Conservation (phyloP, 805 yeast species). For the Komagataella pseudopastoris region DNA sequence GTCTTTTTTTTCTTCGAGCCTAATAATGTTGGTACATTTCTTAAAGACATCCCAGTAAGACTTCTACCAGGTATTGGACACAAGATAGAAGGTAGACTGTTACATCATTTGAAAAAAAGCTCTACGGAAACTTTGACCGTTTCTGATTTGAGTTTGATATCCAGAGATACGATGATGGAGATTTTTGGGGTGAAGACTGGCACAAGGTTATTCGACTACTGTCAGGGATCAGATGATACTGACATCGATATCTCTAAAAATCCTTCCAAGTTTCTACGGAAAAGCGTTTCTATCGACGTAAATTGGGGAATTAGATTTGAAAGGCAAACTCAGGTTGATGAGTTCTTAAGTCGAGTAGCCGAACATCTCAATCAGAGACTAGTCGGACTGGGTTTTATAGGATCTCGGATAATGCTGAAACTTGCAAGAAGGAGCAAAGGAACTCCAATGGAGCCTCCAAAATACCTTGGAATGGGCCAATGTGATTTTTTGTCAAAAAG, state of each 20-base stretch:
- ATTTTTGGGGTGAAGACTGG: slow-evolving; percentile 66
- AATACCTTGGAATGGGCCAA: slow-evolving; percentile 73
- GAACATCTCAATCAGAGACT: slow-evolving; percentile 47
- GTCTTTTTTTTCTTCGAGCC: slow-evolving; percentile 17
- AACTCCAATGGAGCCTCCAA: slow-evolving; percentile 68
- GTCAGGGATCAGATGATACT: slow-evolving; percentile 57
- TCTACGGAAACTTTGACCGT: slow-evolving; percentile 16
- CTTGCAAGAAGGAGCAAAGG: slow-evolving; percentile 46
- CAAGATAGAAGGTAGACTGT: slow-evolving; percentile 33
- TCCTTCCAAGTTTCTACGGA: slow-evolving; percentile 42
- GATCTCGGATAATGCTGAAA: slow-evolving; percentile 49
- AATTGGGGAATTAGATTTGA: slow-evolving; percentile 83
- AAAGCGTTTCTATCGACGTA: slow-evolving; percentile 76
- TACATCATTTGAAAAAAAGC: slow-evolving; percentile 13
- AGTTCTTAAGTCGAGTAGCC: slow-evolving; percentile 43
- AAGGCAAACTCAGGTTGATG: slow-evolving; percentile 43
- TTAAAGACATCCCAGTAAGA: slow-evolving; percentile 21
- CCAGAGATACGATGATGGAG: slow-evolving; percentile 22
- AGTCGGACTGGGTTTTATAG: slow-evolving; percentile 28
- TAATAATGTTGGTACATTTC: slow-evolving; percentile 15
- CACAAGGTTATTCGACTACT: slow-evolving; percentile 38
- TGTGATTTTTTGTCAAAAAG: slow-evolving; percentile 56
- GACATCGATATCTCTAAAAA: slow-evolving; percentile 37
- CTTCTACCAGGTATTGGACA: slow-evolving; percentile 56
- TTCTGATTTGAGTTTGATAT: slow-evolving; percentile 21